phyloP scores from a whole-genome alignment of 1,139 yeast genomes.

The Arxiozyma slooffiae region DNA sequence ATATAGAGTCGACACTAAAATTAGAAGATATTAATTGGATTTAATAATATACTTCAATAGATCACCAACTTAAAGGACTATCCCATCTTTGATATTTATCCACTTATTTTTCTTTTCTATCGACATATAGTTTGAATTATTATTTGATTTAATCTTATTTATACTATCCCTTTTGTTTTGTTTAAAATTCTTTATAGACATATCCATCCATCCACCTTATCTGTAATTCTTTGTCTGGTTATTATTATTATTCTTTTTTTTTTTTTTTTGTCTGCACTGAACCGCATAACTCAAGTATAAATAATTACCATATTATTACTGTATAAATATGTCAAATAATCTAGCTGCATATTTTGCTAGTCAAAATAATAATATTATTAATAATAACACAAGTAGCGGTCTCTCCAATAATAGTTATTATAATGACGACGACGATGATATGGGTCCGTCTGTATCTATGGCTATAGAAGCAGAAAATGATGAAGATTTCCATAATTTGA shows the following conservation, averaged over 20 bases:
- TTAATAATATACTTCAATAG: neutral
- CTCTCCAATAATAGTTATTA: neutral
- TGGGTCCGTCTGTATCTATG: conserved; percentile 34
- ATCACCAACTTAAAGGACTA: neutral
- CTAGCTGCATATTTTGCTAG: conserved; percentile 21
- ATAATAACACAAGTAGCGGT: neutral
- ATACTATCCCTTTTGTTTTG: neutral
- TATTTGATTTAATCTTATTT: no score
- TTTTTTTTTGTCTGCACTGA: neutral
- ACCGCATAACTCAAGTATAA: neutral
- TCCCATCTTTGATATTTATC: neutral
- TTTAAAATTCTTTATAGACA: neutral
- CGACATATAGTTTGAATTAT: neutral
- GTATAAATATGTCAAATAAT: conserved; percentile 19
- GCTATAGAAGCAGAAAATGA: conserved; percentile 64
- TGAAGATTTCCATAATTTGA: conserved; percentile 58
- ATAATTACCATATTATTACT: no score
- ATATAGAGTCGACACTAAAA: no score
- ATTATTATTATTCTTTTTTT: no score
- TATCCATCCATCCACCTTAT: neutral
- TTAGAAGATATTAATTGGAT: no score
- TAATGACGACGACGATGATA: conserved; percentile 22
- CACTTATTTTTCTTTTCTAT: no score
- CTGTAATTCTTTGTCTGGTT: neutral
- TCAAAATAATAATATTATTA: conserved; percentile 4